phyloP scores from a whole-genome alignment of 164 flowering plant species.

The Annona squamosa region DNA sequence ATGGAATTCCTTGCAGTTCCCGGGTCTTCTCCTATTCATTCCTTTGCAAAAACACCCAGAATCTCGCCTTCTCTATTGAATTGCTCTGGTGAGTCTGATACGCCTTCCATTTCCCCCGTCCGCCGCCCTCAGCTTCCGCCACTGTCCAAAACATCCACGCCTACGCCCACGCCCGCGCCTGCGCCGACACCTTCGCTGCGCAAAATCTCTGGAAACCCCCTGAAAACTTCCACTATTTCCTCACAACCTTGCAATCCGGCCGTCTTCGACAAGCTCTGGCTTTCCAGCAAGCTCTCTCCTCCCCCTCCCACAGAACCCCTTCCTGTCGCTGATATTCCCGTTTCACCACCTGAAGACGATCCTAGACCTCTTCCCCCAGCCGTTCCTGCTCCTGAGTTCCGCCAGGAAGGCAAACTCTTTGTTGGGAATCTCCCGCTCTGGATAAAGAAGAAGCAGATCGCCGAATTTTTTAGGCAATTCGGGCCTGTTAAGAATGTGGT shows the following conservation, averaged over 20 bases:
- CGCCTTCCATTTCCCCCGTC: slow-evolving; percentile 12
- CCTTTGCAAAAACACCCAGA: slow-evolving; percentile 23
- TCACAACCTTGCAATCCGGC: slow-evolving; percentile 8
- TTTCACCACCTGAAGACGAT: not conserved
- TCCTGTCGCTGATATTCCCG: not conserved
- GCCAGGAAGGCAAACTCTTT: slow-evolving; percentile 74
- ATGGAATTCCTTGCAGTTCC: not conserved
- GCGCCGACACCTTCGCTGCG: slow-evolving; percentile 12
- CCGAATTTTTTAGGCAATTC: slow-evolving; percentile 81
- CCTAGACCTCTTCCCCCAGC: not conserved
- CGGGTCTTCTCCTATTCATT: slow-evolving; percentile 11
- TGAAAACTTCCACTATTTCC: slow-evolving; percentile 24
- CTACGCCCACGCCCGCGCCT: slow-evolving; percentile 11
- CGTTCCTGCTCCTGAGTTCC: slow-evolving; percentile 24
- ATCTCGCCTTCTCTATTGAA: slow-evolving; percentile 19
- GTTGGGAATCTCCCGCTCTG: slow-evolving; percentile 87
- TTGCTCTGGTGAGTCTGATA: slow-evolving; percentile 20
- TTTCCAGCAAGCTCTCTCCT: slow-evolving; percentile 53
- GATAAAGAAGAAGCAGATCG: slow-evolving; percentile 65
- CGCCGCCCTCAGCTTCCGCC: slow-evolving; percentile 26
- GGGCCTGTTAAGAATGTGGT: slow-evolving; percentile 81
- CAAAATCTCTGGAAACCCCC: slow-evolving; percentile 34
- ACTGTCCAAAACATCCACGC: not conserved
- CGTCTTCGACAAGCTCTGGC: slow-evolving; percentile 50
- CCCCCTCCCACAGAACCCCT: slow-evolving; percentile 18